Percentiles rank a stretch among this genome's conserved stretches.
phyloP scores from a whole-genome alignment of 2,329 filamentous ascomycete genomes.

The Fusarium sp. region DNA sequence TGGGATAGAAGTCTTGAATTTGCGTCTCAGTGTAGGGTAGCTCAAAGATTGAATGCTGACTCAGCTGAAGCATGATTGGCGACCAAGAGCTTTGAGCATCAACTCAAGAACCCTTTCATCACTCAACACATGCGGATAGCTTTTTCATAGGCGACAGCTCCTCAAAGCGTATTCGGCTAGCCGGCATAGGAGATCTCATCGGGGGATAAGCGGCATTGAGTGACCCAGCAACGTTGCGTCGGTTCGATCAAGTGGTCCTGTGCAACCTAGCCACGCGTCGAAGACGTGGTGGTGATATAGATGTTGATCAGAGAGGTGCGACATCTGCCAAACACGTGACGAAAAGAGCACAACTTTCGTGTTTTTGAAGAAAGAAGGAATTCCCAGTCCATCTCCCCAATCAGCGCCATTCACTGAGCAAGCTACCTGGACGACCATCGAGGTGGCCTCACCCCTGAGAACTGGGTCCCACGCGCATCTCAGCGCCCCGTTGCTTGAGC shows the following conservation, averaged over 20 bases:
- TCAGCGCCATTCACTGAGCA: neutral
- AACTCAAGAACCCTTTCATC: conserved; percentile 18
- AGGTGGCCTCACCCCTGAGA: neutral
- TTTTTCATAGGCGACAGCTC: conserved; percentile 2
- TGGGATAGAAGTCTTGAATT: neutral
- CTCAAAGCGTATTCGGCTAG: neutral
- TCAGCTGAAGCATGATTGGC: conserved; percentile 30
- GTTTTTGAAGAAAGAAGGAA: neutral
- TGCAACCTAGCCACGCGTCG: neutral
- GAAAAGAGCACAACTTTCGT: neutral
- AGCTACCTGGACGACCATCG: neutral
- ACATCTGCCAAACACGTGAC: neutral
- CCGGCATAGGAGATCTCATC: neutral
- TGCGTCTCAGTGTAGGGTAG: conserved; percentile 8
- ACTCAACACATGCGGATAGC: conserved; percentile 23
- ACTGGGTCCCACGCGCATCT: neutral
- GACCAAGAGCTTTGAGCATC: conserved; percentile 29
- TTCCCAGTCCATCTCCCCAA: neutral
- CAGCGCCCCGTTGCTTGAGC: neutral
- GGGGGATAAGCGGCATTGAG: neutral
- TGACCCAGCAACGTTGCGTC: neutral
- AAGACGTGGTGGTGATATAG: conserved; percentile 13
- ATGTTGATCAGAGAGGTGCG: conserved; percentile 3
- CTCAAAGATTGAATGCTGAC: conserved; percentile 8
- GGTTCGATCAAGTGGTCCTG: neutral